phyloP scores from a whole-genome alignment of 768 basidiomycete genomes.

The Auriscalpium orientale region DNA sequence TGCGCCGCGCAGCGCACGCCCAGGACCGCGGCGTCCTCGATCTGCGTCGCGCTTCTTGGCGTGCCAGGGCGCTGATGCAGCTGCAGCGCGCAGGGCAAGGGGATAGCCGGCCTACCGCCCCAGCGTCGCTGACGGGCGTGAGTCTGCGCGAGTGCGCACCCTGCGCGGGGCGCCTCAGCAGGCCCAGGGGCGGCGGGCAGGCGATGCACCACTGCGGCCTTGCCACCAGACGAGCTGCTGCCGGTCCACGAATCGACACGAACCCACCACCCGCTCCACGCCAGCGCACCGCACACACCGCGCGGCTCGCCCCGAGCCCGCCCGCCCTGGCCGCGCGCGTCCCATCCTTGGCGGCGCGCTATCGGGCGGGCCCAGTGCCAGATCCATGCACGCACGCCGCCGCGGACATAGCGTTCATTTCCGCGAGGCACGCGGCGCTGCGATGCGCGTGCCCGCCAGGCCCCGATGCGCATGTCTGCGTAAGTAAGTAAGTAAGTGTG shows the following conservation, averaged over 20 bases:
- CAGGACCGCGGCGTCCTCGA: constrained; percentile 22
- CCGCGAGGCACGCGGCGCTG: neutral
- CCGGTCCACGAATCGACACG: too few species aligned
- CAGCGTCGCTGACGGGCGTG: too few species aligned
- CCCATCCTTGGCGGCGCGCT: constrained; percentile 15
- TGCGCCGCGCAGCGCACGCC: constrained; percentile 4
- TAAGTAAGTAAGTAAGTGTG: too few species aligned
- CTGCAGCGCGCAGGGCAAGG: constrained; percentile 10
- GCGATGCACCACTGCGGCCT: constrained; percentile 20
- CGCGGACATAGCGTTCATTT: neutral
- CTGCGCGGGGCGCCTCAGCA: too few species aligned
- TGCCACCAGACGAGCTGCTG: neutral
- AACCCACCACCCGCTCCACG: too few species aligned
- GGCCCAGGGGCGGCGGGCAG: constrained; percentile 17
- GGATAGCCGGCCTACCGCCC: too few species aligned
- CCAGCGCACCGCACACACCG: too few species aligned
- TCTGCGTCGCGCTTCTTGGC: constrained; percentile 19
- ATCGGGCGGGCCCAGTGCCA: constrained; percentile 15
- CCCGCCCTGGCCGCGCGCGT: constrained; percentile 19
- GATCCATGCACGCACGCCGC: constrained; percentile 10
- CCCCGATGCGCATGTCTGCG: constrained; percentile 11
- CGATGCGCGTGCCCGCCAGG: constrained; percentile 6
- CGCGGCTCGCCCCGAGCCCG: too few species aligned
- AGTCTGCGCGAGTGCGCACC: too few species aligned
- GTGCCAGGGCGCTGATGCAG: constrained; percentile 17